phyloP scores from a whole-genome alignment of 805 yeast genomes.

The Candida vaughaniae region DNA sequence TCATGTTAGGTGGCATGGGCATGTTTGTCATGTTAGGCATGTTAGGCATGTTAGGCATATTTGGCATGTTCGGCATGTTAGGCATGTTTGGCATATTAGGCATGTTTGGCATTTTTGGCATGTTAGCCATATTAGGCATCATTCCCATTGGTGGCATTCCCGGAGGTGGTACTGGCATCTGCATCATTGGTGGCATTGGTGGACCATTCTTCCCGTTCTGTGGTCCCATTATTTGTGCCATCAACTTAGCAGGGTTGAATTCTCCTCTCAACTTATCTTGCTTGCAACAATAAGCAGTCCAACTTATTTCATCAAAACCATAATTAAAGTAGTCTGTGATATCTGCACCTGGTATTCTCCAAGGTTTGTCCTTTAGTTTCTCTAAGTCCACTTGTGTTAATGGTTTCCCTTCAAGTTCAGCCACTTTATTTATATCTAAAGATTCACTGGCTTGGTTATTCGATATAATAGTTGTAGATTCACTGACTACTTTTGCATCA shows the following conservation, averaged over 20 bases:
- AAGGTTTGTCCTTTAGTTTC: constrained; percentile 88
- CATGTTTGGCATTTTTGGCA: constrained; percentile 22
- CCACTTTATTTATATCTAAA: constrained; percentile 68
- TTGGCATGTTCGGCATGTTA: too few species aligned
- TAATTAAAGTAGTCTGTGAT: constrained; percentile 91
- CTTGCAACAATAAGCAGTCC: constrained; percentile 89
- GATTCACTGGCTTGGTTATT: constrained; percentile 42
- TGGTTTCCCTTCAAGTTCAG: constrained; percentile 76
- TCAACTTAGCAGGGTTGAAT: constrained; percentile 77
- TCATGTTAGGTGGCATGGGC: constrained; percentile 3
- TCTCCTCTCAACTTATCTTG: constrained; percentile 81
- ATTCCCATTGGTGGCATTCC: constrained; percentile 16
- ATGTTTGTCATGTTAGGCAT: constrained; percentile 15
- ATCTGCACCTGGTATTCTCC: constrained; percentile 98
- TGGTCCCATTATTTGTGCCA: constrained; percentile 54
- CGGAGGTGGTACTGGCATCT: constrained; percentile 16
- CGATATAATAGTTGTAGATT: constrained; percentile 34
- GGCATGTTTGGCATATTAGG: constrained; percentile 18
- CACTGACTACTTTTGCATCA: constrained; percentile 14
- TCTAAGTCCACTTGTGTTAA: constrained; percentile 78
- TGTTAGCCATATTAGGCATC: constrained; percentile 15
- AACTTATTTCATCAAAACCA: constrained; percentile 94
- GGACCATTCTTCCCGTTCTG: constrained; percentile 14
- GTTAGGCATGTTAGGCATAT: constrained; percentile 19
- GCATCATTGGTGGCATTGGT: constrained; percentile 21